phyloP scores from a whole-genome alignment of 2,329 filamentous ascomycete genomes.

The Neurospora crassa region DNA sequence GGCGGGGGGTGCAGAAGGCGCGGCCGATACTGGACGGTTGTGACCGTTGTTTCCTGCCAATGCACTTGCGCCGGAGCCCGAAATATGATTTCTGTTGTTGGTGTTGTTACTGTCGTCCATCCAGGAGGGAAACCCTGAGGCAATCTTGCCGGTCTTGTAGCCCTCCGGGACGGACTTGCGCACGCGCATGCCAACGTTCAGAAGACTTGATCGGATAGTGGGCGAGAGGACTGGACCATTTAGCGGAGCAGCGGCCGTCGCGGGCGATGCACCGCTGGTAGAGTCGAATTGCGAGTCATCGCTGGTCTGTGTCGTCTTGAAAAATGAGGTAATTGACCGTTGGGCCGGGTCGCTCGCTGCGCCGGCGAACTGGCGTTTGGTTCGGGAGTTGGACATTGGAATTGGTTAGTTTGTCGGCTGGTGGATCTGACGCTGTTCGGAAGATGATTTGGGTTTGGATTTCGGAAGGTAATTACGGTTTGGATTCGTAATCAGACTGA shows the following conservation, averaged over 20 bases:
- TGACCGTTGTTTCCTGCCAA: conserved; percentile 1
- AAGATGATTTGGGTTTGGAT: background rate
- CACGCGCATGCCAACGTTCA: conserved; percentile 88
- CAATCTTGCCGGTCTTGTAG: conserved; percentile 64
- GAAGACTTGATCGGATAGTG: conserved; percentile 68
- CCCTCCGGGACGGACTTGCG: conserved; percentile 89
- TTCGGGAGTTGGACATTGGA: conserved; percentile 42
- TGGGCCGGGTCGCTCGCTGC: conserved; percentile 48
- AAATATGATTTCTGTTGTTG: no score
- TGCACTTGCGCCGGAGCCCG: no score
- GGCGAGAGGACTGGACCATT: conserved; percentile 44
- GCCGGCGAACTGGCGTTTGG: conserved; percentile 54
- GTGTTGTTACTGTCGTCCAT: conserved; percentile 22
- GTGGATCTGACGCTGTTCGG: background rate
- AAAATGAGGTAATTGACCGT: conserved; percentile 57
- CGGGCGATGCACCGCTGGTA: conserved; percentile 14
- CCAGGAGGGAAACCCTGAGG: conserved; percentile 44
- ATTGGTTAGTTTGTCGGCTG: background rate
- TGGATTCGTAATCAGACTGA: background rate
- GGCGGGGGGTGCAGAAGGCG: conserved; percentile 2
- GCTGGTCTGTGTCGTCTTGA: conserved; percentile 23
- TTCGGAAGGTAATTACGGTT: background rate
- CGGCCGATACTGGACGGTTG: conserved; percentile 15
- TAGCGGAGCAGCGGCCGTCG: conserved; percentile 26
- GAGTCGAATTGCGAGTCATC: conserved; percentile 1